phyloP scores from a whole-genome alignment of 108 stramenopile genomes.

The Stephanodiscus triporus region DNA sequence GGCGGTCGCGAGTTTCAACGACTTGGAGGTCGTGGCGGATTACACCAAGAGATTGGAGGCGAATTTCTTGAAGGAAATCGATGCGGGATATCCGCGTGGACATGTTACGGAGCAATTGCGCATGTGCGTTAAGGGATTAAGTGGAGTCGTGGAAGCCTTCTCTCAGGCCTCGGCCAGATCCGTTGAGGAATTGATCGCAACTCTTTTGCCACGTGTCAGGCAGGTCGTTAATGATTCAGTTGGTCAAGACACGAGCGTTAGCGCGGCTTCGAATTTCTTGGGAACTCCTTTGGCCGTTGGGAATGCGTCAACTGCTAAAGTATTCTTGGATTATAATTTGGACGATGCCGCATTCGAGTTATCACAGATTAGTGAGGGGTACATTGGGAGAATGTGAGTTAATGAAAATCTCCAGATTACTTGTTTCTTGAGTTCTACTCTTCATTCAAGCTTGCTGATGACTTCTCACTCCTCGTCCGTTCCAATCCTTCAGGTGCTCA shows the following conservation, averaged over 20 bases:
- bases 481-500: conserved; percentile 49
- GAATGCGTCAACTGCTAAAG: conserved; percentile 44
- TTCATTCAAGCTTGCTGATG: background rate
- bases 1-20: conserved; percentile 85
- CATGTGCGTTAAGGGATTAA: conserved; percentile 73
- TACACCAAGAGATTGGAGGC: conserved; percentile 69
- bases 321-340: conserved; percentile 80
- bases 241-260: conserved; percentile 54
- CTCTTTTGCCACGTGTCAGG: conserved; percentile 73
- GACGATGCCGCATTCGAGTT: conserved; percentile 81
- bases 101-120: conserved; percentile 82
- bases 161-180: conserved; percentile 57
- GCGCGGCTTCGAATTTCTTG: conserved; percentile 45
- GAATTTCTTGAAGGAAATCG: conserved; percentile 62
- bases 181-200: conserved; percentile 66
- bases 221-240: conserved; percentile 83
- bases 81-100: conserved; percentile 62
- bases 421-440: background rate
- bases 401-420: too few species aligned
- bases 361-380: conserved; percentile 80
- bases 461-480: background rate
- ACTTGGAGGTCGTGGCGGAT: conserved; percentile 75
- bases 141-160: conserved; percentile 66
- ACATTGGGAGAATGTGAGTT: conserved; percentile 63
- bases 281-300: conserved; percentile 60